Evolutionary conservation across 768 basidiomycete genomes (phyloP).

Genomic region (Leccinum broughii): DNA sequence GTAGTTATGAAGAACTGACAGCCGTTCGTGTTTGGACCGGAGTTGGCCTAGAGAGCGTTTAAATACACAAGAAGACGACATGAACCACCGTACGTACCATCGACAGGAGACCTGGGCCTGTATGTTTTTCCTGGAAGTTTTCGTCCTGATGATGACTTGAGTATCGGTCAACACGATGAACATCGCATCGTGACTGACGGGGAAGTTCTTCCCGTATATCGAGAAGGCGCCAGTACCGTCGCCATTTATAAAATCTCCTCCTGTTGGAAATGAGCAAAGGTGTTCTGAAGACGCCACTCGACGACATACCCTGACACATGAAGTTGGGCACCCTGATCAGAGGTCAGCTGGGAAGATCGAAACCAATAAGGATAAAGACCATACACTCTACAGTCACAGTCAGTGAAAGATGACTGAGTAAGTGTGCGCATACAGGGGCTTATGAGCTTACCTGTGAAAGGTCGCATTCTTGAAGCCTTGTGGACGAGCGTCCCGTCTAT

Average conservation of each 20-base stretch:
- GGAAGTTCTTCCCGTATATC: conserved; percentile 95
- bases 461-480: conserved; percentile 92
- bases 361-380: conserved; percentile 18
- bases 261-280: conserved; percentile 36
- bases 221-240: conserved; percentile 97
- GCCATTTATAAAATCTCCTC: conserved; percentile 91
- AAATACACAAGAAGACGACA: background rate
- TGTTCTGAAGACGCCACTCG: background rate
- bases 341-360: conserved; percentile 5
- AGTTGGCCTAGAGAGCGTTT: conserved; percentile 71
- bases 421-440: conserved; percentile 1
- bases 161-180: background rate
- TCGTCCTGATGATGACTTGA: conserved; percentile 65
- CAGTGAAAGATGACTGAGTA: conserved; percentile 8
- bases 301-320: conserved; percentile 83
- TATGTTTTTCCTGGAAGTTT: conserved; percentile 91
- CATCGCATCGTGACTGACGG: conserved; percentile 46
- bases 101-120: conserved; percentile 80
- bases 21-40: conserved; percentile 91
- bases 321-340: conserved; percentile 76
- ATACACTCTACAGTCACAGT: conserved; percentile 61
- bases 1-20: conserved; percentile 99
- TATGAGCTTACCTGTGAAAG: conserved; percentile 74
- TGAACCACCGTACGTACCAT: conserved; percentile 67
- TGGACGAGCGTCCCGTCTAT: conserved; percentile 63